phyloP scores from a whole-genome alignment of 345 rosid species.

The Populus deltoides region DNA sequence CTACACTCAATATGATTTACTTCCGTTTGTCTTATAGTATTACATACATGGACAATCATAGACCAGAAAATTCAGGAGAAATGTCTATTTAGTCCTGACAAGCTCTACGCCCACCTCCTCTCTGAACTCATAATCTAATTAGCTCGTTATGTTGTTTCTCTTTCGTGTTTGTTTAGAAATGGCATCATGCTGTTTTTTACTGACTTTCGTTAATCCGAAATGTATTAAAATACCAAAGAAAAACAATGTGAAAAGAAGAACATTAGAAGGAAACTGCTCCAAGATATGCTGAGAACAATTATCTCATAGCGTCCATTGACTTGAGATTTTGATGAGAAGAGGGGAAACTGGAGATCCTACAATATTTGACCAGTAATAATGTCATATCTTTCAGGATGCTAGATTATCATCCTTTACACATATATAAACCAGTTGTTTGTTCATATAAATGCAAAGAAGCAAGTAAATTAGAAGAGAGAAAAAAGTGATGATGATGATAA shows the following conservation, averaged over 20 bases:
- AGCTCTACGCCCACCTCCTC: not conserved
- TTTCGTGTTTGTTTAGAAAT: not conserved
- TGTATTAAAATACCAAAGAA: not conserved
- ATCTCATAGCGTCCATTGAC: not conserved
- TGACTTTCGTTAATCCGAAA: not conserved
- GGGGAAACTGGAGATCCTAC: not conserved
- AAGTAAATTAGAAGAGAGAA: too few species aligned
- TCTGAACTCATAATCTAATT: not conserved
- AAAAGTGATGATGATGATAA: too few species aligned
- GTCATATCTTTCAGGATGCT: not conserved
- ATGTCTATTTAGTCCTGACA: not conserved
- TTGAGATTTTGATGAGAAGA: not conserved
- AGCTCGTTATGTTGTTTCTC: not conserved
- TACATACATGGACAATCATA: not conserved
- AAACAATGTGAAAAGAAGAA: not conserved
- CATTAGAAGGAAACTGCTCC: not conserved
- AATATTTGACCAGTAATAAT: not conserved
- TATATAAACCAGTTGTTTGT: not conserved
- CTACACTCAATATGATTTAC: not conserved
- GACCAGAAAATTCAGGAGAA: not conserved
- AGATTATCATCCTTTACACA: not conserved
- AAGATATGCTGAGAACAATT: not conserved
- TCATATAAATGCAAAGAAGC: not conserved
- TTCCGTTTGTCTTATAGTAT: too few species aligned
- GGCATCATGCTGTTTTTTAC: not conserved